Percentiles rank a stretch among this genome's conserved stretches.
These are phyloP conservation scores for Neoascochyta sp. DNA, from an alignment of 2,329 filamentous ascomycete species.

Conservation along the genomic window DNA sequence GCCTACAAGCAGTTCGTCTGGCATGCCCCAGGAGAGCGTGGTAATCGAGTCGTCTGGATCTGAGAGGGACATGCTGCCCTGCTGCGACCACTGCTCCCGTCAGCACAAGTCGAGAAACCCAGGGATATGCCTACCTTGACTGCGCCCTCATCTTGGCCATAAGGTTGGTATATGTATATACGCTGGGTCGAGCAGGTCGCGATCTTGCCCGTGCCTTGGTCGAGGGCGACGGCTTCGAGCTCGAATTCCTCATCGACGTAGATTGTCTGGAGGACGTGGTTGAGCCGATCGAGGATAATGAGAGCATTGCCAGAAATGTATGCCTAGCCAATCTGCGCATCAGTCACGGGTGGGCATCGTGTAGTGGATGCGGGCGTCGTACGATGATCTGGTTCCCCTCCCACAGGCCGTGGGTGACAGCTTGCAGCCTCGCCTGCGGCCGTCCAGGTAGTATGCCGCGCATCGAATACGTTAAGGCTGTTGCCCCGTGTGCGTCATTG, in stretches of 20 bases:
- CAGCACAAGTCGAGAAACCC: constrained; percentile 16
- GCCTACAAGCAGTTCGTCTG: constrained; percentile 79
- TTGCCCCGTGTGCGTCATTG: constrained; percentile 24
- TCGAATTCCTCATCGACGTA: constrained; percentile 71
- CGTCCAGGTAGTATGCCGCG: constrained; percentile 75
- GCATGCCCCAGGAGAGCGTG: constrained; percentile 80
- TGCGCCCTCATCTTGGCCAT: constrained; percentile 65
- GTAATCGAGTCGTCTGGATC: constrained; percentile 48
- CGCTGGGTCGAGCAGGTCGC: constrained; percentile 65
- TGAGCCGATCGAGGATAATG: constrained; percentile 72
- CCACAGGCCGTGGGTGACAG: constrained; percentile 71
- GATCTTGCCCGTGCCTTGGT: constrained; percentile 81
- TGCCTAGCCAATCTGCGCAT: constrained; percentile 49
- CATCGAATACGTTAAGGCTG: constrained; percentile 48
- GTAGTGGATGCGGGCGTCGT: constrained; percentile 33
- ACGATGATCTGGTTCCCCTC: constrained; percentile 69
- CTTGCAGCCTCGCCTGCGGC: constrained; percentile 73
- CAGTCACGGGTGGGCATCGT: constrained; percentile 7
- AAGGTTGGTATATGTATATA: constrained; percentile 75
- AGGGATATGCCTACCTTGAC: constrained; percentile 59
- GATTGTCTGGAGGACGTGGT: constrained; percentile 79
- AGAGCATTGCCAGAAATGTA: constrained; percentile 90
- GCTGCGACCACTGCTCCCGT: constrained; percentile 54
- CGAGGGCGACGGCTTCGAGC: constrained; percentile 74
- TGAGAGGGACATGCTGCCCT: constrained; percentile 55